phyloP scores from a whole-genome alignment of 2,329 filamentous ascomycete genomes.

The Capronia americana region DNA sequence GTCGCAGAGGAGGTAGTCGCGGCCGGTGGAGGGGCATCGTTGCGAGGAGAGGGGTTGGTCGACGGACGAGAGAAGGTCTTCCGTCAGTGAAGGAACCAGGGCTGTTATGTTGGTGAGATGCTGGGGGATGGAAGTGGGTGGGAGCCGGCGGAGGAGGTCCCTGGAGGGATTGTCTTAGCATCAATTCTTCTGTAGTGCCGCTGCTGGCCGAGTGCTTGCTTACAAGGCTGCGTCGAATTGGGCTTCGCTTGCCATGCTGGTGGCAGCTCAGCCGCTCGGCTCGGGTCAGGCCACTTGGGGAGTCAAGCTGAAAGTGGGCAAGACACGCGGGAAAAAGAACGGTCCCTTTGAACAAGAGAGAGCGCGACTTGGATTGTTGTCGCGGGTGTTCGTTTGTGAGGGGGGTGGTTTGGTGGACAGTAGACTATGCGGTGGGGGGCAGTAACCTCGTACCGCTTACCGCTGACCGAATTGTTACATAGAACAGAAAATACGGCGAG shows the following conservation, averaged over 20 bases:
- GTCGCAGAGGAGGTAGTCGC: constrained; percentile 97
- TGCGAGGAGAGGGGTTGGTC: constrained; percentile 90
- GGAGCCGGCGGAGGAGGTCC: constrained; percentile 96
- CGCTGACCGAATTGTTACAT: not conserved
- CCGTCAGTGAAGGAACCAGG: constrained; percentile 88
- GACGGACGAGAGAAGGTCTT: constrained; percentile 96
- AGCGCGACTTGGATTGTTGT: not conserved
- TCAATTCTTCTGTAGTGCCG: not conserved
- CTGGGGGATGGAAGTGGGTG: constrained; percentile 86
- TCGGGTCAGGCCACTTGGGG: not conserved
- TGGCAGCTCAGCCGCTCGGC: not conserved
- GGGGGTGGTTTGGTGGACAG: not conserved
- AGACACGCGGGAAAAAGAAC: not conserved
- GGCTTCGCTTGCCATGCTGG: constrained; percentile 45
- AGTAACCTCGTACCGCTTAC: too few species aligned
- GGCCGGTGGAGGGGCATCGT: constrained; percentile 84
- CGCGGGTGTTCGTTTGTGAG: not conserved
- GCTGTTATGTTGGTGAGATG: constrained; percentile 90
- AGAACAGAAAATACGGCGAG: too few species aligned
- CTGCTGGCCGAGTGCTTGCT: constrained; percentile 38
- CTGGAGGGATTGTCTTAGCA: constrained; percentile 55
- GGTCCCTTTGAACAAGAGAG: not conserved
- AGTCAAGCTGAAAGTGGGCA: not conserved
- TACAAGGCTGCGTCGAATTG: constrained; percentile 61
- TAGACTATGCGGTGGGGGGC: not conserved